Percentiles rank a stretch among this genome's conserved stretches.
Conservation (phyloP, 352 stramenopile genomes). For the Phytopythium boreale region DNA sequence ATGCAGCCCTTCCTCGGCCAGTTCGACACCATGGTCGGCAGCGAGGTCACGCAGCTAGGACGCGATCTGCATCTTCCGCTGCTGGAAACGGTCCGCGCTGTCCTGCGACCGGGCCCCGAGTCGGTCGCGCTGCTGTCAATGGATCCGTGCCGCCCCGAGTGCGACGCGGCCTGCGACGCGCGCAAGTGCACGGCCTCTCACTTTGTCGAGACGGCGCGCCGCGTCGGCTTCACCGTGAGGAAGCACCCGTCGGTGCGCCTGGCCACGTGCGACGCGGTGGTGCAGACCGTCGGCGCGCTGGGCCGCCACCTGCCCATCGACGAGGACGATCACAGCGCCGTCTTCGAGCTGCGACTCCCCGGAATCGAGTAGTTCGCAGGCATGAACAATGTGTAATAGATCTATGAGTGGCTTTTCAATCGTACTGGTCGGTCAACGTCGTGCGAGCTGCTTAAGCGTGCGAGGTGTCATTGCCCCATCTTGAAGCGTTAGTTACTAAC, state of each 20-base stretch:
- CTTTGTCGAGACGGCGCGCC: conserved; percentile 35
- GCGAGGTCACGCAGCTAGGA: conserved; percentile 58
- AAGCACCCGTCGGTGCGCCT: conserved; percentile 39
- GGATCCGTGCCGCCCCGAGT: conserved; percentile 38
- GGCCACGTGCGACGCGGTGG: conserved; percentile 21
- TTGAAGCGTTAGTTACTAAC: not conserved
- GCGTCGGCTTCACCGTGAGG: conserved; percentile 32
- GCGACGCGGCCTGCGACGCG: conserved; percentile 34
- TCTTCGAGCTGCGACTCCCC: conserved; percentile 39
- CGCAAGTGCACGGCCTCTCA: conserved; percentile 55
- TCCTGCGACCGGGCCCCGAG: conserved; percentile 22
- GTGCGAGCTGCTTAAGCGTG: too few species aligned
- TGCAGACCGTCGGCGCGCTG: conserved; percentile 36
- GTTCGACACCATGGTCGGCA: conserved; percentile 59
- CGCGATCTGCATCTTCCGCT: conserved; percentile 34
- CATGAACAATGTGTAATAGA: conserved; percentile 2
- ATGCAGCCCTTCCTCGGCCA: conserved; percentile 26
- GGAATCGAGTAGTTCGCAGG: not conserved
- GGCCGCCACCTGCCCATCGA: conserved; percentile 37
- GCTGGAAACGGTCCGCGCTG: conserved; percentile 33
- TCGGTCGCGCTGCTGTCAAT: conserved; percentile 51
- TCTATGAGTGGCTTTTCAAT: too few species aligned
- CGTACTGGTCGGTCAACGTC: too few species aligned
- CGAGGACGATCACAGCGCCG: conserved; percentile 47
- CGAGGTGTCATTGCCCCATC: too few species aligned